These are phyloP conservation scores for Alternaria arbusti DNA, from an alignment of 2,329 filamentous ascomycete species.

Conservation along the genomic window DNA sequence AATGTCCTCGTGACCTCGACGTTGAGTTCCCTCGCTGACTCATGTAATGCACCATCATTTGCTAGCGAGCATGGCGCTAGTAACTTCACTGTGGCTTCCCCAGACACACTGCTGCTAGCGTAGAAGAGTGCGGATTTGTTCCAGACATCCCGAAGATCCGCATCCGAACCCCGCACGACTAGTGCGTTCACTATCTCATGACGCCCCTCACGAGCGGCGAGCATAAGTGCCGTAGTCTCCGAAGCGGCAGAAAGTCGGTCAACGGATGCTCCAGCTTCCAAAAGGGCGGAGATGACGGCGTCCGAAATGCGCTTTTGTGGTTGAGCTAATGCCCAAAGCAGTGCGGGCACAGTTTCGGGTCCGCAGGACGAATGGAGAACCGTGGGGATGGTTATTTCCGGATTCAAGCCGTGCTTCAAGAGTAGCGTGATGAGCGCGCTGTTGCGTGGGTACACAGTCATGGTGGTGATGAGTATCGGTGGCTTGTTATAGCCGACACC, in stretches of 20 bases:
- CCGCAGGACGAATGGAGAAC: slow-evolving; percentile 58
- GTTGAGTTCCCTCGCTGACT: slow-evolving; percentile 67
- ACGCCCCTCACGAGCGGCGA: slow-evolving; percentile 63
- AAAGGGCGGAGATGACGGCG: slow-evolving; percentile 62
- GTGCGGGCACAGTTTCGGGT: slow-evolving; percentile 62
- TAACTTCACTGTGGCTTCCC: slow-evolving; percentile 41
- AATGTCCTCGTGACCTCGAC: slow-evolving; percentile 63
- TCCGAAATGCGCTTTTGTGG: slow-evolving; percentile 69
- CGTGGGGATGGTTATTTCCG: slow-evolving; percentile 52
- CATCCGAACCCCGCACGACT: slow-evolving; percentile 65
- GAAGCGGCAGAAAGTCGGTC: slow-evolving; percentile 62
- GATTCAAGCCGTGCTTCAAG: slow-evolving; percentile 35
- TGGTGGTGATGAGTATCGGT: slow-evolving; percentile 32
- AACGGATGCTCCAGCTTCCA: slow-evolving; percentile 64
- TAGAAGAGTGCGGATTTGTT: slow-evolving; percentile 67
- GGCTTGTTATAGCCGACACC: slow-evolving; percentile 19
- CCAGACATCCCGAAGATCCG: slow-evolving; percentile 63
- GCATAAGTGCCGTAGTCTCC: slow-evolving; percentile 64
- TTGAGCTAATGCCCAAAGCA: slow-evolving; percentile 68
- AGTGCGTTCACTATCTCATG: slow-evolving; percentile 65
- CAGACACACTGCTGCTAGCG: slow-evolving; percentile 59
- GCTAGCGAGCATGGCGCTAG: slow-evolving; percentile 63
- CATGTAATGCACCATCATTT: slow-evolving; percentile 72
- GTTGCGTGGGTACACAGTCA: slow-evolving; percentile 35
- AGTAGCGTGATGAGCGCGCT: slow-evolving; percentile 27